phyloP scores from a whole-genome alignment of 108 stramenopile genomes.

The Pseudonitzschia multiseries region DNA sequence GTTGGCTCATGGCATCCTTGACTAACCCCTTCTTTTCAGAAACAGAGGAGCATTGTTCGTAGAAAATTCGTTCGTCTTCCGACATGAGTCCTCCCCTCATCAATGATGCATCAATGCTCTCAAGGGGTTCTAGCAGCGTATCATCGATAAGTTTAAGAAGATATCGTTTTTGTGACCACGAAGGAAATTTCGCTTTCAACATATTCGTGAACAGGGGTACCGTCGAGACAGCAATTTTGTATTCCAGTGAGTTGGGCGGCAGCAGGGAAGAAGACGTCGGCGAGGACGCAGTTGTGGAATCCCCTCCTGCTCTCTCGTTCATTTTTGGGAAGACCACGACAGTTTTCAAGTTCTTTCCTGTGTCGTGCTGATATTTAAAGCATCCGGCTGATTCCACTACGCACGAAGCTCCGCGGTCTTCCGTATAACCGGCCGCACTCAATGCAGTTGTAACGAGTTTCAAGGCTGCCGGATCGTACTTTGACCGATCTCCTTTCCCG shows the following conservation, averaged over 20 bases:
- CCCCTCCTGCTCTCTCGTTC: neutral
- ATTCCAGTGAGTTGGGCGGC: constrained; percentile 50
- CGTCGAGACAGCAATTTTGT: constrained; percentile 64
- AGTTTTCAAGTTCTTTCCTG: constrained; percentile 92
- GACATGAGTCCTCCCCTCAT: constrained; percentile 61
- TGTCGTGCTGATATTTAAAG: constrained; percentile 95
- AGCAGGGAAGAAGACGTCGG: constrained; percentile 19
- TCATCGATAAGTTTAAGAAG: constrained; percentile 37
- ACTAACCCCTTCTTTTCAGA: constrained; percentile 60
- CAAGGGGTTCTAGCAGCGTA: constrained; percentile 40
- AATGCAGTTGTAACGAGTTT: constrained; percentile 76
- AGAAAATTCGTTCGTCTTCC: constrained; percentile 74
- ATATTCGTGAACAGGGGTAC: constrained; percentile 68
- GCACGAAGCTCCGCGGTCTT: constrained; percentile 88
- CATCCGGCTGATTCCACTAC: constrained; percentile 78
- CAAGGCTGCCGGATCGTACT: constrained; percentile 82
- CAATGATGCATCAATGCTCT: constrained; percentile 71
- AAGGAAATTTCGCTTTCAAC: constrained; percentile 54
- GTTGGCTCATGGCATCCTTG: constrained; percentile 58
- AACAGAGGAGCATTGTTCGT: constrained; percentile 63
- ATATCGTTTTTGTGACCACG: constrained; percentile 90
- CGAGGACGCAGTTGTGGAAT: neutral
- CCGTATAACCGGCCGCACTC: constrained; percentile 68
- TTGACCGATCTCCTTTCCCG: constrained; percentile 79
- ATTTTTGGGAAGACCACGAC: constrained; percentile 91